Conservation (phyloP, 2,329 filamentous ascomycete species). For the Trichoderma pleuroti region DNA sequence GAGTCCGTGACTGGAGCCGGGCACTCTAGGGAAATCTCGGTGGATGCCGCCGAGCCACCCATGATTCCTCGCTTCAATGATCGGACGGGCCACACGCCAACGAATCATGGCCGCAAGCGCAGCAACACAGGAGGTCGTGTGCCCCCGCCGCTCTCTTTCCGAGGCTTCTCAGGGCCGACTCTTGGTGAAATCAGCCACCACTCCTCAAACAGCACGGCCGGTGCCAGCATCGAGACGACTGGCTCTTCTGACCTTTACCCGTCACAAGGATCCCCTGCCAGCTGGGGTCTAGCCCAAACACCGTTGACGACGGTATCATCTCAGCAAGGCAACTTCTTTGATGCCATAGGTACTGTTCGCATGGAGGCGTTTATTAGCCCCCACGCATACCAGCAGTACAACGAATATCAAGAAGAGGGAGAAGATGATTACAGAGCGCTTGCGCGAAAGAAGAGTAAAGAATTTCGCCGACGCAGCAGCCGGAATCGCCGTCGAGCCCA, state of each 20-base stretch:
- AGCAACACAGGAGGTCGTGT: constrained; percentile 82
- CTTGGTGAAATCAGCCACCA: constrained; percentile 43
- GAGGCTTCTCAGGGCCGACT: constrained; percentile 67
- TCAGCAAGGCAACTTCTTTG: constrained; percentile 65
- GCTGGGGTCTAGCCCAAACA: constrained; percentile 49
- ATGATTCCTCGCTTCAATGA: constrained; percentile 67
- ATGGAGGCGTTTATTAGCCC: constrained; percentile 95
- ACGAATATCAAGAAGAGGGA: constrained; percentile 48
- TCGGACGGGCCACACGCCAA: constrained; percentile 41
- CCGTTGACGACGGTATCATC: constrained; percentile 50
- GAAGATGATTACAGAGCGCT: constrained; percentile 48
- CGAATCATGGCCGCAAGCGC: constrained; percentile 73
- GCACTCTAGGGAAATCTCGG: constrained; percentile 47
- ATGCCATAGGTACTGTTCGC: constrained; percentile 82
- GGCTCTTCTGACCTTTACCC: constrained; percentile 61
- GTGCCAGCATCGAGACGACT: constrained; percentile 54
- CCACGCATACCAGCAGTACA: constrained; percentile 47
- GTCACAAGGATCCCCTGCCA: constrained; percentile 46
- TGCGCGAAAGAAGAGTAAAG: constrained; percentile 53
- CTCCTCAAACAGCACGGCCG: constrained; percentile 55
- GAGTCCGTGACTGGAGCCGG: constrained; percentile 38
- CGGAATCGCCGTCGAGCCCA: constrained; percentile 53
- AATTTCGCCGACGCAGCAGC: constrained; percentile 49
- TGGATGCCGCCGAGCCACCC: constrained; percentile 67
- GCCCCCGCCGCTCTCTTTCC: constrained; percentile 67